phyloP scores from a whole-genome alignment of 176 grass and related monocot species.

The Elymus sibiricus region DNA sequence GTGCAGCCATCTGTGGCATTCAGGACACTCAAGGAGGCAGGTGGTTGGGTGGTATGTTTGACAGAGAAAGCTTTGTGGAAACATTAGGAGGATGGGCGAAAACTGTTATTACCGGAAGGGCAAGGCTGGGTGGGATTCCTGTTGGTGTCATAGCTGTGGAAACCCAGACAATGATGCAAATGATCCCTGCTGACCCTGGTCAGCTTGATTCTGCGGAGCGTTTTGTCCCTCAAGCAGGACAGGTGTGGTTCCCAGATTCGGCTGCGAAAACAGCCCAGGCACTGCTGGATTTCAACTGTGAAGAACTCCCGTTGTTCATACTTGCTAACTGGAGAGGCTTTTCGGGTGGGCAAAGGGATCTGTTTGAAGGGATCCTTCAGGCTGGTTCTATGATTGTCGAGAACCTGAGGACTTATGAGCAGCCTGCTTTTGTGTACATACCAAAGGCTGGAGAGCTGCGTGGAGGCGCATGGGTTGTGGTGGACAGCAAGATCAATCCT shows the following conservation, averaged over 20 bases:
- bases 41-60: conserved; percentile 93
- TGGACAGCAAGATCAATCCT: conserved; percentile 98
- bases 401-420: conserved; percentile 90
- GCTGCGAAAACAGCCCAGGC: conserved; percentile 91
- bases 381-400: conserved; percentile 94
- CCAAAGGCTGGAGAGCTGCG: conserved; percentile 85
- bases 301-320: conserved; percentile 93
- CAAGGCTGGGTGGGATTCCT: conserved; percentile 92
- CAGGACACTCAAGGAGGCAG: conserved; percentile 42
- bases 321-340: conserved; percentile 99
- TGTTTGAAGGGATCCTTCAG: conserved; percentile 99
- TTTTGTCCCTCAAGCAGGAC: conserved; percentile 87
- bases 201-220: conserved; percentile 90
- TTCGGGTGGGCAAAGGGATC: conserved; percentile 93
- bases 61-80: conserved; percentile 85
- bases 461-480: conserved; percentile 96
- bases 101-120: conserved; percentile 92
- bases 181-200: conserved; percentile 93
- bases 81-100: conserved; percentile 99
- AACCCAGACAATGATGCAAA: conserved; percentile 93
- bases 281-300: conserved; percentile 85
- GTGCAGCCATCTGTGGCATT: conserved; percentile 78
- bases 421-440: conserved; percentile 94
- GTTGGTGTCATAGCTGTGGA: conserved; percentile 92
- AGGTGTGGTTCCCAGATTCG: conserved; percentile 98